Base-by-base conservation (phyloP, 192 early-diverging fungal species). In the Podila epicladia region DNA sequence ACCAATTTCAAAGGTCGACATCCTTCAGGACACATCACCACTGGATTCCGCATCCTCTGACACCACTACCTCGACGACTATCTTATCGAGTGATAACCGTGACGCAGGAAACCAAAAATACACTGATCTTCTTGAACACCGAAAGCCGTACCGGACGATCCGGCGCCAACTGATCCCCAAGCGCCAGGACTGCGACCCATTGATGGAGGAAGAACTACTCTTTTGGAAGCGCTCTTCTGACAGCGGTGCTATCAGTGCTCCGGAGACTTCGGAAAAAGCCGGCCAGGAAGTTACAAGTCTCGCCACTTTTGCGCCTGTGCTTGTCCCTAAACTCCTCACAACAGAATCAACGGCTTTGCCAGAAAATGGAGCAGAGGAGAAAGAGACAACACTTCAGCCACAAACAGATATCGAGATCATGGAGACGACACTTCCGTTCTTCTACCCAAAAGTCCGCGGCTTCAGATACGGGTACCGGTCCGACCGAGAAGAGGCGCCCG, bases 1-100 rank as follows among this genome's bases (percentile, higher is more conserved):
- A 33, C 92, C 92, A 0, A 73, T 93, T 28, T 73, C 86, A 45
- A 77, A 72, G 32, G 86, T 89, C 2, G 87, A 86, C 13, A 85
- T 89, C 31, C 26, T 85, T 22, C 53, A 71, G n/a, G 73, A 61
- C 26, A 31, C 5, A 11, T 19, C 48, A 4, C 41, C 41, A 0
- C 15, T 45, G 3, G 41, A 37, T 9, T 11, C 13, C 12, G 0
- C 41, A 2, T 45, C 41, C 4, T 45, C 41, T 2, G 41, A 41
- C 3, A 58, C 28, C 20, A 38, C 58, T 17, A 31, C 33, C 45
- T 19, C 2, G 13, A 9, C 90, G 12, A 9, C 90, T 11, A 76
- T 71, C 79, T 31, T 33, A 49, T n/a, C 50, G 31, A 48, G 45
- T 84, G 85, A 33, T 58, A n/a, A 20, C 61, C 50, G 28, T 45